A percentile compares a stretch with the other conserved stretches of the same genome.
Conservation (phyloP, 805 yeast genomes). For the Myxozyma geophila region DNA sequence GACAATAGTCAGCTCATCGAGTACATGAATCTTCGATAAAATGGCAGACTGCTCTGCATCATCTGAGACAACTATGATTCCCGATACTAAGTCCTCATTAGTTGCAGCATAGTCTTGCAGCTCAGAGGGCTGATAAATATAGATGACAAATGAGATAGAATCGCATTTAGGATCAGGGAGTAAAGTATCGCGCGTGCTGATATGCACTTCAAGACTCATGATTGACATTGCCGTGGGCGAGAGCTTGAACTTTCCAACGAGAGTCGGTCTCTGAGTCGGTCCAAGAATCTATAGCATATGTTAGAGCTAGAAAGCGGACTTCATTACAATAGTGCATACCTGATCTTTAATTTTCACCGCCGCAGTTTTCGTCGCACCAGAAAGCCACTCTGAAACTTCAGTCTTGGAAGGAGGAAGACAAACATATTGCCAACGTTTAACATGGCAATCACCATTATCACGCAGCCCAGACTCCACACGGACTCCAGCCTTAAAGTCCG, state of each 20-base stretch:
- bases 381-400: constrained; percentile 49
- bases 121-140: constrained; percentile 51
- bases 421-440: constrained; percentile 47
- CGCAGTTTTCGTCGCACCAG: neutral
- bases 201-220: constrained; percentile 72
- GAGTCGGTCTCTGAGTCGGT: constrained; percentile 25
- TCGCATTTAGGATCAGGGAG: constrained; percentile 72
- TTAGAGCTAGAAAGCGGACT: constrained; percentile 12
- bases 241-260: constrained; percentile 35
- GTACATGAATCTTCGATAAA: constrained; percentile 7
- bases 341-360: neutral
- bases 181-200: constrained; percentile 53
- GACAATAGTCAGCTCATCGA: constrained; percentile 53
- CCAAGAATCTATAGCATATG: constrained; percentile 32
- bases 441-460: constrained; percentile 12
- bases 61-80: constrained; percentile 41
- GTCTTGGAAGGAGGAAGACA: constrained; percentile 54
- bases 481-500: constrained; percentile 35
- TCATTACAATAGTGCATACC: neutral
- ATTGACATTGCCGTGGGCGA: constrained; percentile 52
- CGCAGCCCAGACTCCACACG: constrained; percentile 8
- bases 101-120: constrained; percentile 3
- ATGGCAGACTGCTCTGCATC: constrained; percentile 30
- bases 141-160: constrained; percentile 62
- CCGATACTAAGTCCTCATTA: constrained; percentile 9